Conservation (phyloP, 371 early-diverging fungal species). For the Fennellomyces sp. region DNA sequence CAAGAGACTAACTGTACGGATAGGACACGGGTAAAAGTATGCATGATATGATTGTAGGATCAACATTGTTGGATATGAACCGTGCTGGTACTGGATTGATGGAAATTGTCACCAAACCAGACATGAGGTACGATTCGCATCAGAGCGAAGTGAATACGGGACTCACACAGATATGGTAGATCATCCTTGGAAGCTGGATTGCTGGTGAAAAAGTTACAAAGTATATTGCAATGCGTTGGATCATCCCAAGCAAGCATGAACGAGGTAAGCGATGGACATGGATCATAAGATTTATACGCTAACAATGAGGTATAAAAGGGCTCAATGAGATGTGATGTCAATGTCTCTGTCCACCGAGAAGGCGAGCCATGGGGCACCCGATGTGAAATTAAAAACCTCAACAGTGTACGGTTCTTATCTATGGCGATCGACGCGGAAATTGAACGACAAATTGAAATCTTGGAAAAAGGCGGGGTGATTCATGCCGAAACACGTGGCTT, state of each 20-base stretch:
- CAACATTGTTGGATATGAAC: conserved; percentile 81
- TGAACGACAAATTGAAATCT: conserved; percentile 65
- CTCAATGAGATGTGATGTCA: conserved; percentile 91
- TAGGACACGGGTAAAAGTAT: conserved; percentile 86
- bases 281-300: not conserved
- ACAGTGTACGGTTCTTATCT: conserved; percentile 74
- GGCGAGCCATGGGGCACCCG: conserved; percentile 69
- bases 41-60: conserved; percentile 63
- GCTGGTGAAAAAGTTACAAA: conserved; percentile 78
- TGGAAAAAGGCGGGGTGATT: conserved; percentile 58
- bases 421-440: conserved; percentile 83
- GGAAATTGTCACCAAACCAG: conserved; percentile 92
- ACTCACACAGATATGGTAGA: conserved; percentile 17
- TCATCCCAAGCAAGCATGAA: conserved; percentile 85
- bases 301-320: too few relatives aligned
- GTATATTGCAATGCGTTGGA: conserved; percentile 70
- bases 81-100: conserved; percentile 86
- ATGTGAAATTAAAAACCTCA: conserved; percentile 91
- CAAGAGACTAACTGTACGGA: conserved; percentile 8
- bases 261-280: conserved; percentile 52
- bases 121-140: conserved; percentile 54
- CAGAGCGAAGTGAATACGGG: not conserved
- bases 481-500: conserved; percentile 82
- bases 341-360: conserved; percentile 76
- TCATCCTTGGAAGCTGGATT: conserved; percentile 76